Percentiles rank a stretch among this genome's conserved stretches.
These are phyloP conservation scores for Adansonia madagascariensis DNA, from an alignment of 441 rosid genomes.

Conservation along the genomic window DNA sequence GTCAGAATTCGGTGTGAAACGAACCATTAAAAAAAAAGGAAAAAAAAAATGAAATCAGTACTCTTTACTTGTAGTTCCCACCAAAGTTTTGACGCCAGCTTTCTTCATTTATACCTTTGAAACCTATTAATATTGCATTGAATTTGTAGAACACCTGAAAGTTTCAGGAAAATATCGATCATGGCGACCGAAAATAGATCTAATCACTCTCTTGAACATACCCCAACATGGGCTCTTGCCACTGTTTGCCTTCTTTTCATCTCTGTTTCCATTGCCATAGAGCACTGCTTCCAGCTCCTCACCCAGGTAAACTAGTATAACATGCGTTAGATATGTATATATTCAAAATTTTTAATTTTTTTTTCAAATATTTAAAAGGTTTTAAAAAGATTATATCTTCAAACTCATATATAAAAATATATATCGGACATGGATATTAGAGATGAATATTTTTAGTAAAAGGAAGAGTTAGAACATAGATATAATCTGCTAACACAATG, in stretches of 20 bases:
- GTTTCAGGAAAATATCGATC: background rate
- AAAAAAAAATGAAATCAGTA: background rate
- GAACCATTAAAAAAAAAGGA: background rate
- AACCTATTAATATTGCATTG: background rate
- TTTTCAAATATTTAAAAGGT: background rate
- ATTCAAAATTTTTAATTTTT: background rate
- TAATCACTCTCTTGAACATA: constrained; percentile 33
- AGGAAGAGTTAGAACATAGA: too few species aligned
- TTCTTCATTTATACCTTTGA: background rate
- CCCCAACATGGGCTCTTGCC: constrained; percentile 48
- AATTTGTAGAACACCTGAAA: background rate
- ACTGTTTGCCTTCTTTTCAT: constrained; percentile 41
- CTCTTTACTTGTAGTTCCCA: background rate
- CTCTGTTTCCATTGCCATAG: constrained; percentile 38
- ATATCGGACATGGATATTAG: too few species aligned
- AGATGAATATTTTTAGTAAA: too few species aligned
- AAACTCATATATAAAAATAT: background rate
- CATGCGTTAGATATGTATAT: too few species aligned
- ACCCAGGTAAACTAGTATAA: constrained; percentile 11
- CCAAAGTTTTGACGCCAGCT: background rate
- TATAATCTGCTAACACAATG: background rate
- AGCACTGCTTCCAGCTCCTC: constrained; percentile 40
- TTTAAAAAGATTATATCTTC: background rate
- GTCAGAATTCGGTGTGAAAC: background rate
- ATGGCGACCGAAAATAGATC: constrained; percentile 21